These are phyloP conservation scores for Globisporangium acanthophoron DNA, from an alignment of 352 stramenopile species.

Conservation along the genomic window DNA sequence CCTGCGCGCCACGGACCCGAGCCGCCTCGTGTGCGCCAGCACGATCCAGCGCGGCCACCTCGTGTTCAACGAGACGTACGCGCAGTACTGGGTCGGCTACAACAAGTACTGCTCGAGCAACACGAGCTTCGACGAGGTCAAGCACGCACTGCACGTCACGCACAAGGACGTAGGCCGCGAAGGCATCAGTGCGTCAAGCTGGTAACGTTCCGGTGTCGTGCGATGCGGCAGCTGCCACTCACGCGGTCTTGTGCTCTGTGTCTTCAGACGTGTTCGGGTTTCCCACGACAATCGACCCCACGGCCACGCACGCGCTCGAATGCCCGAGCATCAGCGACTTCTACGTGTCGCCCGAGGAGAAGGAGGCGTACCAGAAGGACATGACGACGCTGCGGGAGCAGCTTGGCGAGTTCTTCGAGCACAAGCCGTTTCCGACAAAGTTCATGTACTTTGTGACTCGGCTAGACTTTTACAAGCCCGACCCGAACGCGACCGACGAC, in stretches of 20 bases:
- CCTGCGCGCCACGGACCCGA: constrained; percentile 69
- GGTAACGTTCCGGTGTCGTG: too few species aligned
- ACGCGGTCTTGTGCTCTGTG: neutral
- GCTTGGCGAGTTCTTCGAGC: constrained; percentile 73
- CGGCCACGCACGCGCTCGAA: constrained; percentile 52
- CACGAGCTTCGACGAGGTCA: constrained; percentile 69
- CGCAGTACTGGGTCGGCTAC: constrained; percentile 87
- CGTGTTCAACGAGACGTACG: constrained; percentile 86
- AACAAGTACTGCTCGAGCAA: constrained; percentile 82
- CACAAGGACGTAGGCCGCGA: constrained; percentile 71
- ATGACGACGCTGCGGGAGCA: constrained; percentile 59
- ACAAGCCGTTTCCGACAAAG: constrained; percentile 78
- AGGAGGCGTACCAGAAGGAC: constrained; percentile 61
- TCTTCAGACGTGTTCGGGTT: constrained; percentile 52
- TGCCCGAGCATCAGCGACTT: constrained; percentile 57
- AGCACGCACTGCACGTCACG: constrained; percentile 53
- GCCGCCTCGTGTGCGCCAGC: constrained; percentile 72
- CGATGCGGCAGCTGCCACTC: neutral
- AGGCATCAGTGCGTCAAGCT: constrained; percentile 58
- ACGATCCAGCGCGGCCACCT: constrained; percentile 79
- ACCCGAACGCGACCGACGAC: constrained; percentile 31
- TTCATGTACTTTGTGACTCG: constrained; percentile 84
- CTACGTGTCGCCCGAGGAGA: constrained; percentile 62
- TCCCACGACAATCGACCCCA: constrained; percentile 55
- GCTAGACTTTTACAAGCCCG: constrained; percentile 70